A percentile compares a stretch with the other conserved stretches of the same genome.
Conservation (phyloP, 202 grass and related monocot genomes). For the Elaeis oleifera region DNA sequence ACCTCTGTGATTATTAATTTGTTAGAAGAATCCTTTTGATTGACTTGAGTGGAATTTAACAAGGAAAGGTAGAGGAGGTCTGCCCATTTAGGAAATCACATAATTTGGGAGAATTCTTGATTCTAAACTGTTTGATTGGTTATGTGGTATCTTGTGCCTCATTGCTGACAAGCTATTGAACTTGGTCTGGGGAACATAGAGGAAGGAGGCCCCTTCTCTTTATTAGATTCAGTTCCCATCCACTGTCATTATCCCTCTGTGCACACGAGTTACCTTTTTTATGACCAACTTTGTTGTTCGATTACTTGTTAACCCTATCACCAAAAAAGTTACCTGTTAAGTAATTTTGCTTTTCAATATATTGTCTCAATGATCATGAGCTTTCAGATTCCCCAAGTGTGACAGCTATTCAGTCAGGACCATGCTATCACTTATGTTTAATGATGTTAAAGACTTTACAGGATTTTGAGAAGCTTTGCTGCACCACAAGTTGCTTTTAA, state of each 20-base stretch:
- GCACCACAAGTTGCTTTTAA: conserved; percentile 40
- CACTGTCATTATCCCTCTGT: conserved; percentile 26
- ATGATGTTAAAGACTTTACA: conserved; percentile 77
- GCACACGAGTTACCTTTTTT: conserved; percentile 33
- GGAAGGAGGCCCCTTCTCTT: conserved; percentile 9
- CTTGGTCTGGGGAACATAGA: conserved; percentile 38
- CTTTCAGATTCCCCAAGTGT: conserved; percentile 69
- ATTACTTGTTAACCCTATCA: too few relatives aligned
- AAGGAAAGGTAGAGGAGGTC: too few relatives aligned
- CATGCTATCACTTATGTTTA: conserved; percentile 84
- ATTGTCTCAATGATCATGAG: neutral
- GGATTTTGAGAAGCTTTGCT: conserved; percentile 78
- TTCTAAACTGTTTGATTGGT: conserved; percentile 9
- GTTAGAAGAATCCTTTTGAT: too few relatives aligned
- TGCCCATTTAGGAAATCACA: too few relatives aligned
- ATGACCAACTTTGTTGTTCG: neutral
- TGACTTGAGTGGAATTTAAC: too few relatives aligned
- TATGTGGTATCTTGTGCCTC: conserved; percentile 72
- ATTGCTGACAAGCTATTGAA: conserved; percentile 77
- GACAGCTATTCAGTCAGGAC: conserved; percentile 84
- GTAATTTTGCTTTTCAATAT: too few relatives aligned
- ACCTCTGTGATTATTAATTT: too few relatives aligned
- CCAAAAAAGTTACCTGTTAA: too few relatives aligned
- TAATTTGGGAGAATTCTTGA: too few relatives aligned
- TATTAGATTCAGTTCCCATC: conserved; percentile 28